Evolutionary conservation across 2,329 filamentous ascomycete species (phyloP), one percentile per base, ranked within the genome.

Genomic region (Sphaerulina musiva): DNA sequence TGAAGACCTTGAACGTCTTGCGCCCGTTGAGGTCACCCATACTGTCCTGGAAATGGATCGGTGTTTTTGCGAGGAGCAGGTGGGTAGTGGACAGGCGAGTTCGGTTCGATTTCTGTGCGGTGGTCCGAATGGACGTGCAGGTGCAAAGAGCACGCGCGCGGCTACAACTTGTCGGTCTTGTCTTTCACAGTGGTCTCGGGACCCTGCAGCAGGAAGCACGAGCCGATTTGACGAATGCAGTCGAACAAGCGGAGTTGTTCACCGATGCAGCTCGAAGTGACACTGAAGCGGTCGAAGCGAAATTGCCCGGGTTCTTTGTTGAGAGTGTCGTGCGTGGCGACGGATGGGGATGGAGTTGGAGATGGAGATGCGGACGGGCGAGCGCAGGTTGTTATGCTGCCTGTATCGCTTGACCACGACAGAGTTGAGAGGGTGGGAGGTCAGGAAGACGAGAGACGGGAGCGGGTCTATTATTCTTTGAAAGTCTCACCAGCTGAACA

Each of bases 1-100:
- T 96, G 78, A 98, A 98, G 72, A 98, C 91, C 84, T 95, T 95
- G 81, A 95, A 96, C 74, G 92, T 83, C 81, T 95, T 96, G 75
- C 90, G 86, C 70, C 84, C 84, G 60, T 77, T 74, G 58, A 84
- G 73, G 66, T 84, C 80, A 62, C 77, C 73, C 81, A 84, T 84
- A 10, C 34, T 38, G 34, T 38, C 34, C 34, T 11, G 6, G 2
- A n/a, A n/a, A 7, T 38, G 34, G 4, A 38, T 38, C 34, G 67
- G 54, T 69, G 53, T 32, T 20, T 49, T 20, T 49, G 47, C 14
- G 38, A 14, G 10, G 32, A 26, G 6, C 39, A 39, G 4, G 17
- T 14, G 44, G 20, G 20, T 20, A 10, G 44, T 2, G 31, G 44
- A 29, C 17, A 14, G 31, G 31, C 26, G 26, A 29, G 32, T n/a